Conservation (phyloP, 345 rosid genomes). For the Jatropha curcas region DNA sequence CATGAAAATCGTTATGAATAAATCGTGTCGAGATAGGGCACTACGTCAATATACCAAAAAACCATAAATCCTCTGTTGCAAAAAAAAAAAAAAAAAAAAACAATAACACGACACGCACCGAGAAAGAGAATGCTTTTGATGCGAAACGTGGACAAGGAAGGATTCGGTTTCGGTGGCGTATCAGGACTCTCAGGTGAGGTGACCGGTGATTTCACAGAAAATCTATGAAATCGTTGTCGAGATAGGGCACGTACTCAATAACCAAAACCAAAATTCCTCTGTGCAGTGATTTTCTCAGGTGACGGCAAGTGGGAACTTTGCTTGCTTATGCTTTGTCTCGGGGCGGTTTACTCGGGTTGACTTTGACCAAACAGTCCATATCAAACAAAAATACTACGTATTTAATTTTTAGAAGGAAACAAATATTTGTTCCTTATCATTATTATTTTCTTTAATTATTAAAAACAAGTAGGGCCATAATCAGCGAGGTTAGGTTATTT, state of each 20-base stretch:
- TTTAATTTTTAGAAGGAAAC: too few species aligned
- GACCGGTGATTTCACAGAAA: conserved; percentile 14
- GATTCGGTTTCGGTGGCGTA: background rate
- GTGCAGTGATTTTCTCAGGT: conserved; percentile 12
- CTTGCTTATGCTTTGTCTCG: background rate
- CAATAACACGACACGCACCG: background rate
- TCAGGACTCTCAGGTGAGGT: conserved; percentile 2
- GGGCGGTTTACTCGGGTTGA: background rate
- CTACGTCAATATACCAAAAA: too few species aligned
- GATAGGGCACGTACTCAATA: conserved; percentile 13
- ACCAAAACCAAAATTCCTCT: too few species aligned
- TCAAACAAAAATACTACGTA: too few species aligned
- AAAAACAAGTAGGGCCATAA: too few species aligned
- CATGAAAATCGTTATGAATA: too few species aligned
- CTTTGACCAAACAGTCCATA: conserved; percentile 3
- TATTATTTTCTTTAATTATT: too few species aligned
- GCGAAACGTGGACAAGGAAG: conserved; percentile 3
- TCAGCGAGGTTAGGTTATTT: too few species aligned
- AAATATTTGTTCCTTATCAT: too few species aligned
- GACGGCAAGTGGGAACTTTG: conserved; percentile 8
- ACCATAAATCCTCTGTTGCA: too few species aligned
- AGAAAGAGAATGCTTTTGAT: background rate
- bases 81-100: too few species aligned
- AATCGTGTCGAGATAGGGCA: too few species aligned
- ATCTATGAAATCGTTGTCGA: conserved; percentile 5